A percentile compares a stretch with the other conserved stretches of the same genome.
Conservation (phyloP, 2,329 filamentous ascomycete species). For the Fusarium domesticum region DNA sequence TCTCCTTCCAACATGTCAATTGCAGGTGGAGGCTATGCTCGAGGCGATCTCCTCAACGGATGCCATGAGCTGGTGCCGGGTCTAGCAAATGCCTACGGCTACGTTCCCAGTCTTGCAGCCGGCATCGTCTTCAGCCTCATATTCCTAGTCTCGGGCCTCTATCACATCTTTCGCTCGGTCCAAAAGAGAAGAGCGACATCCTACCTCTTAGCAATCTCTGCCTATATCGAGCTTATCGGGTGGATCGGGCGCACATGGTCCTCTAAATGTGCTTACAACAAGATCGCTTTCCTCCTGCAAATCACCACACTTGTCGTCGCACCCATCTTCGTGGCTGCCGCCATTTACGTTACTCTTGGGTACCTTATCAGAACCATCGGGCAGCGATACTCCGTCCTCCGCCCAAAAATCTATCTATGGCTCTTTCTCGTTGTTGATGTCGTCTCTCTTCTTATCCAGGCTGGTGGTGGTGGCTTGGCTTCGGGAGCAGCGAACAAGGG, state of each 20-base stretch:
- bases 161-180: slow-evolving; percentile 19
- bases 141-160: slow-evolving; percentile 13
- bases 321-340: slow-evolving; percentile 51
- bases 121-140: slow-evolving; percentile 21
- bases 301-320: slow-evolving; percentile 44
- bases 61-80: slow-evolving; percentile 19
- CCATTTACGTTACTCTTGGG: slow-evolving; percentile 48
- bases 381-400: slow-evolving; percentile 41
- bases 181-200: slow-evolving; percentile 20
- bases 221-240: slow-evolving; percentile 41
- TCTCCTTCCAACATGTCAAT: slow-evolving; percentile 12
- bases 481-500: slow-evolving; percentile 31
- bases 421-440: slow-evolving; percentile 44
- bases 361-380: slow-evolving; percentile 45
- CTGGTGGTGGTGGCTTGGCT: slow-evolving; percentile 47
- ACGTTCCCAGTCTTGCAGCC: slow-evolving; percentile 18
- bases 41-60: slow-evolving; percentile 20
- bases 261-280: slow-evolving; percentile 46
- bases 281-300: slow-evolving; percentile 48
- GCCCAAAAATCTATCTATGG: slow-evolving; percentile 43
- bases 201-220: slow-evolving; percentile 15
- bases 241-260: slow-evolving; percentile 50
- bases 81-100: slow-evolving; percentile 19
- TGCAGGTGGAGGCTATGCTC: slow-evolving; percentile 12
- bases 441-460: slow-evolving; percentile 33